Conservation (phyloP, 208 protist species). For the Leishmania major region DNA sequence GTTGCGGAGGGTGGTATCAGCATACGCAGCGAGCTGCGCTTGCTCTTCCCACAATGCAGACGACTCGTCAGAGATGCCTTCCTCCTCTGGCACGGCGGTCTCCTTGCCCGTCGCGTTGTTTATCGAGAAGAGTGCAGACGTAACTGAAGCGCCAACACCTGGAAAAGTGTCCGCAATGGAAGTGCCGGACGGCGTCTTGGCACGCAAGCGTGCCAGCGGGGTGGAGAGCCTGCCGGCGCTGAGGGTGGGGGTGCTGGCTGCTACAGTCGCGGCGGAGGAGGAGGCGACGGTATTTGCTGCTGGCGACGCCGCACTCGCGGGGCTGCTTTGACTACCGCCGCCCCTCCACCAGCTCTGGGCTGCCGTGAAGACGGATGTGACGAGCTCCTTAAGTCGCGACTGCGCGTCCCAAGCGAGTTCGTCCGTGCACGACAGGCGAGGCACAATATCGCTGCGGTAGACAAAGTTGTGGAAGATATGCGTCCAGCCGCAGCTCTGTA, state of each 20-base stretch:
- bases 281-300: not conserved
- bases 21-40: constrained; percentile 30
- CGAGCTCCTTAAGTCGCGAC: constrained; percentile 18
- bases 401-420: constrained; percentile 50
- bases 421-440: constrained; percentile 65
- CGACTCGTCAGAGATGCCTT: constrained; percentile 8
- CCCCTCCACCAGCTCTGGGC: constrained; percentile 25
- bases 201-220: not conserved
- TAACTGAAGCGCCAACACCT: not conserved
- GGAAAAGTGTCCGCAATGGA: not conserved
- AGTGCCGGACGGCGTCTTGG: not conserved
- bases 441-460: constrained; percentile 72
- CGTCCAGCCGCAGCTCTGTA: constrained; percentile 55
- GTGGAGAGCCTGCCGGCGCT: not conserved
- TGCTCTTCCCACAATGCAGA: constrained; percentile 9
- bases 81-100: not conserved
- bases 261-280: not conserved
- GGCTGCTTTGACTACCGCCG: not conserved
- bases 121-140: not conserved
- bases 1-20: constrained; percentile 47
- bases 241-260: not conserved
- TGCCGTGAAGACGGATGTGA: constrained; percentile 8
- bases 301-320: not conserved
- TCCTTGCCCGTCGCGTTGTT: not conserved
- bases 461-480: constrained; percentile 75